Evolutionary conservation across 2,329 filamentous ascomycete species (phyloP), one percentile per base, ranked within the genome.

Genomic region (Xylariomycetidae sp.): DNA sequence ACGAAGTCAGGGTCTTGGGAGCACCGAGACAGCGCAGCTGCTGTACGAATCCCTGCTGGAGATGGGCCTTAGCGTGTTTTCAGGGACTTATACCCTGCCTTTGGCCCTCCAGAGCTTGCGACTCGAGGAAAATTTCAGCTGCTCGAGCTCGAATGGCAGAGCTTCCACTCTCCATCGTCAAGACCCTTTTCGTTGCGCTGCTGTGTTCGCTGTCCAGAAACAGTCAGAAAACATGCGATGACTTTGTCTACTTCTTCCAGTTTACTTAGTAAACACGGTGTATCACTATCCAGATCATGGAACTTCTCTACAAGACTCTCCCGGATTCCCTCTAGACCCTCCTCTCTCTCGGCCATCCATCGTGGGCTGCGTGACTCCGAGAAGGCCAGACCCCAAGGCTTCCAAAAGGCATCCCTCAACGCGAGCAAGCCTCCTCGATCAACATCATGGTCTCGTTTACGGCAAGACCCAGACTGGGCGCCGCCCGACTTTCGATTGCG

Each of bases 301-400:
- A 32, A 22, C 23, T 14, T 34, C 23, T 13, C 34, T 13, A 35
- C 30, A 8, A 37, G 31, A 25, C 15, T 39, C 32, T 28, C 31
- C 25, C 26, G 36, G 38, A 26, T 39, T 38, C 35, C 35, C 34
- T 50, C 40, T 20, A 67, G 69, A 39, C 50, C 63, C 50, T 70
- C 72, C 15, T 80, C 77, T 25, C 68, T 85, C 39, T 82, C 81
- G 8, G 82, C 81, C 26, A 87, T 88, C 49, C 74, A 78, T 44
- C 67, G 72, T 28, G 82, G 82, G 10, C 65, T 86, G 34, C 74
- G 78, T 17, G 40, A 49, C 22, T 63, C 59, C 14, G 43, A 61
- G 36, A 57, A 56, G 34, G 49, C 52, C 22, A 44, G 51, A 31
- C 51, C 52, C 13, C 57, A 58, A 34, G 55, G 56, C 10, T 51